phyloP scores from a whole-genome alignment of 768 basidiomycete species.

The Podaxis sp. region DNA sequence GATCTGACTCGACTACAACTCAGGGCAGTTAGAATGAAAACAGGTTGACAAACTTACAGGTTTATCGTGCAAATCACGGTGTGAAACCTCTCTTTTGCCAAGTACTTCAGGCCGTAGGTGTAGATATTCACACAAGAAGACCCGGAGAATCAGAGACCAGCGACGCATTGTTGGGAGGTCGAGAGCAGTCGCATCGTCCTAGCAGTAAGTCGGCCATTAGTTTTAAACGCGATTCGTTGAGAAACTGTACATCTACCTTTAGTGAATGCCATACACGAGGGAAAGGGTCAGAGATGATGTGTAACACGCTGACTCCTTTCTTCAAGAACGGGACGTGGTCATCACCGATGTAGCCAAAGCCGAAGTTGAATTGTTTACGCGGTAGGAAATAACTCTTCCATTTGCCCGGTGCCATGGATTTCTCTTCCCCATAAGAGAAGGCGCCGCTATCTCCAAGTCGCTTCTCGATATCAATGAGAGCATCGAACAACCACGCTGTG shows the following conservation, averaged over 20 bases:
- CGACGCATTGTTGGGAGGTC: conserved; percentile 82
- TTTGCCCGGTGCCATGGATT: conserved; percentile 43
- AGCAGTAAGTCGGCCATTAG: background rate
- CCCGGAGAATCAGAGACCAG: conserved; percentile 87
- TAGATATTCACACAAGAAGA: conserved; percentile 91
- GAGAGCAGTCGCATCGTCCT: conserved; percentile 91
- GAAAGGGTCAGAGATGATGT: conserved; percentile 88
- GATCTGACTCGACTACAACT: conserved; percentile 6
- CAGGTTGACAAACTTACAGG: background rate
- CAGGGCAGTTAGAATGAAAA: background rate
- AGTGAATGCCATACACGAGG: conserved; percentile 88
- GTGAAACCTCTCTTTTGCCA: conserved; percentile 12
- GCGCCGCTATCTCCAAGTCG: conserved; percentile 66
- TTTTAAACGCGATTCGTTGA: background rate
- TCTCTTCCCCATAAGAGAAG: conserved; percentile 49
- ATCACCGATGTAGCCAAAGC: conserved; percentile 73
- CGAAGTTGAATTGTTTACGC: conserved; percentile 38
- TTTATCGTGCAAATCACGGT: background rate
- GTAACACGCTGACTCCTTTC: conserved; percentile 83
- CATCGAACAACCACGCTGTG: conserved; percentile 93
- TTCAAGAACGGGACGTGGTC: conserved; percentile 91
- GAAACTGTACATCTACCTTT: conserved; percentile 43
- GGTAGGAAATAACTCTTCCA: conserved; percentile 70
- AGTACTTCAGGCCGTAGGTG: conserved; percentile 55
- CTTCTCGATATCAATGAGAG: conserved; percentile 68